Evolutionary conservation across 2,329 filamentous ascomycete species (phyloP), one percentile per base, ranked within the genome.

Genomic region (Fusarium torreyae): DNA sequence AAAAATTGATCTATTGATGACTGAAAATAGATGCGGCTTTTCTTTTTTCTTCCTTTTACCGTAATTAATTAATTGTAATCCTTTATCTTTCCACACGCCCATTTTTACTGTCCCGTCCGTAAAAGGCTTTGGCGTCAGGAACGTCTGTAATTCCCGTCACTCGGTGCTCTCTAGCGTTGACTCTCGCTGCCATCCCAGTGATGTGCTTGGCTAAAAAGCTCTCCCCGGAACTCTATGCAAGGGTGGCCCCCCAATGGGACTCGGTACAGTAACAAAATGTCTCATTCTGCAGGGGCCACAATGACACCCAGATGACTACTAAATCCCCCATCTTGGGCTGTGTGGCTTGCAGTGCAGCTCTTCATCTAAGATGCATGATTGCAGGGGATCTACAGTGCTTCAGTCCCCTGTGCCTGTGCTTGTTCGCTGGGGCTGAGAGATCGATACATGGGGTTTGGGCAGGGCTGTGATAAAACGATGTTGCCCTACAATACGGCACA

Each of bases 111-210:
- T n/a, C 26, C 26, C 6, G 11, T 36, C 49, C 40, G 38, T 24
- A 42, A 46, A 34, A 26, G 49, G 51, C 31, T 31, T 56, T 54
- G 59, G 59, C 60, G 63, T 34, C 63, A 66, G 62, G 62, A 65
- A 65, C 62, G 43, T 56, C 51, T 49, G 13, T 26, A 44, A 36
- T 6, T 34, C 57, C 55, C 54, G 52, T 17, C n/a, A 20, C 34
- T 17, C 8, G 34, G 14, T 42, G 39, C 26, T n/a, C 11, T 26
- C 26, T 57, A 51, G 45, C 54, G 54, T 10, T 24, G 31, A 33
- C 17, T 31, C 10, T 31, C 28, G 31, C 33, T 49, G 14, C 26
- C 40, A 43, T 43, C 15, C 7, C 4, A 26, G 22, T 24, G 20
- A 7, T 42, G 40, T 42, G 40, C 8, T 42, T 42, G 40, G 20